These are phyloP conservation scores for Pyrenula massariospora DNA, from an alignment of 495 filamentous ascomycete species.

Conservation along the genomic window DNA sequence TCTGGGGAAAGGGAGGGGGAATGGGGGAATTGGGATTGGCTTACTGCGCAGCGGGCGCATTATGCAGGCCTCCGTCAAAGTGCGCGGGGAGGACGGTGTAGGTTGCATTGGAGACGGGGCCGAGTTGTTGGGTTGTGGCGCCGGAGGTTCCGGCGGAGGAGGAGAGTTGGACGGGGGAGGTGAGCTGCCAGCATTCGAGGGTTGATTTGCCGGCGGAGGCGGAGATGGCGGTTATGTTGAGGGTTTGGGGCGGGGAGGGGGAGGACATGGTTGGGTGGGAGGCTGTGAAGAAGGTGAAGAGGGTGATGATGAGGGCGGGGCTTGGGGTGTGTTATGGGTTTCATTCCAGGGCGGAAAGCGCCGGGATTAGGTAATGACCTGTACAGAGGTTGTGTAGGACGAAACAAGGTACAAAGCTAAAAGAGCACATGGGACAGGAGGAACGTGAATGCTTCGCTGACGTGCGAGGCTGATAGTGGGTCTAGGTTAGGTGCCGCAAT, in stretches of 20 bases:
- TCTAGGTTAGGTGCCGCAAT: not conserved
- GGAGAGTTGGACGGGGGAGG: conserved; percentile 26
- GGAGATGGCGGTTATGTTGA: conserved; percentile 30
- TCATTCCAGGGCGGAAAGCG: too few species aligned
- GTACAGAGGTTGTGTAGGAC: not conserved
- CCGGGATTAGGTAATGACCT: too few species aligned
- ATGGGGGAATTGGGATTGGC: conserved; percentile 5
- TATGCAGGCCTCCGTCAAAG: conserved; percentile 39
- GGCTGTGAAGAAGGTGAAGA: not conserved
- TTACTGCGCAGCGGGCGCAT: conserved; percentile 38
- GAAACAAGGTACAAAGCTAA: not conserved
- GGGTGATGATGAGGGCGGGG: not conserved
- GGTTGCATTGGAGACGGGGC: conserved; percentile 18
- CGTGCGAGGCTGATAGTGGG: too few species aligned
- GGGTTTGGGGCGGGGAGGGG: conserved; percentile 2
- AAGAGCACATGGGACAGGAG: not conserved
- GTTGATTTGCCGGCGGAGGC: conserved; percentile 25
- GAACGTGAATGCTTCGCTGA: too few species aligned
- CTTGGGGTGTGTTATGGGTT: too few species aligned
- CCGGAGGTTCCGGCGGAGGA: conserved; percentile 30
- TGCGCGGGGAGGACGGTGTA: conserved; percentile 28
- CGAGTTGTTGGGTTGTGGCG: conserved; percentile 19
- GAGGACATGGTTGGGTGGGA: not conserved
- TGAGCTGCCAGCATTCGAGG: conserved; percentile 43
- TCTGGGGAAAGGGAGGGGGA: not conserved